Base-by-base conservation (phyloP, 495 filamentous ascomycete species). In the Podospora didyma region DNA sequence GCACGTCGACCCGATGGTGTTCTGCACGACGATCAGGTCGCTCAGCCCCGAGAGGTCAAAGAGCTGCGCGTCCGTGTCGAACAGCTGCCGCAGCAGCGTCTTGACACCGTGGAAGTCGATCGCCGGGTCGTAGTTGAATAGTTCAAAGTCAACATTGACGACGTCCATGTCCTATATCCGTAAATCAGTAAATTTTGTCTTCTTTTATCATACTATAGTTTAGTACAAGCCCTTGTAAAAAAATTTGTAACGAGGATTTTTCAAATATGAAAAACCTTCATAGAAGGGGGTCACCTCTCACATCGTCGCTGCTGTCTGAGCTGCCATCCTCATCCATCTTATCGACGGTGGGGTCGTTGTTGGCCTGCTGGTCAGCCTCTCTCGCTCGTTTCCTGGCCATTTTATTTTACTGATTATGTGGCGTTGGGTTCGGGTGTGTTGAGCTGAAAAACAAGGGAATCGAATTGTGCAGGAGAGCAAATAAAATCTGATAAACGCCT, bases 51-150 rank as follows among this genome's bases (percentile, higher is more conserved):
- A 95, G 56, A 97, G 79, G 64, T 96, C 87, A 73, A 96, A 89
- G 12, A 92, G 79, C 47, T 87, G 78, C 2, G 86, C 80, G 73
- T 97, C 95, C 20, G 85, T 80, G 72, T 97, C 94, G 72, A 99
- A 85, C n/a, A 99, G 82, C 69, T 97, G 94, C 24, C 92, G 88
- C 24, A 97, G 77, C 7, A 99, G 84, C 22, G 83, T 87, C 71
- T 96, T 96, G 60, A 96, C 77, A 34, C 95, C 95, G 72, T 97
- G 92, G 72, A 97, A 97, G 68, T 99, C 95, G 63, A 93, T 81
- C 17, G 87, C 81, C 5, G 89, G 79, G 63, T 96, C 88, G 57
- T 92, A 93, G 76, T 97, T 94, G 76, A 97, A 97, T 84, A 89
- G 96, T 74, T 97, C 95, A 71, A 99, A 99, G 47, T 97, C 93